Percentiles rank a stretch among this genome's conserved stretches.
phyloP scores from a whole-genome alignment of 2,329 filamentous ascomycete species.

The Elsinoe australis region DNA sequence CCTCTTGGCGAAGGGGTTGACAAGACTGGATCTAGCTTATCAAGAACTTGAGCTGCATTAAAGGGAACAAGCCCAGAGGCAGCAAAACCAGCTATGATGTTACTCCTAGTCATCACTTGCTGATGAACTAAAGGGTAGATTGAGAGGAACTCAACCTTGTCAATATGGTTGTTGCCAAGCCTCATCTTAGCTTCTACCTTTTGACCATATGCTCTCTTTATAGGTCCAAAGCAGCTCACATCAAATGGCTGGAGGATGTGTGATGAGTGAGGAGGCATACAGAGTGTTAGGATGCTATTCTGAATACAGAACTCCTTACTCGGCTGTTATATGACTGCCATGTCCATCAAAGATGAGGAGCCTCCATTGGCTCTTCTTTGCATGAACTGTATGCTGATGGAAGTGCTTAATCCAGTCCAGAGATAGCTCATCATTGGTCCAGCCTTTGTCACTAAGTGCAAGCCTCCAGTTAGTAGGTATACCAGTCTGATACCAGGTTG shows the following conservation, averaged over 20 bases:
- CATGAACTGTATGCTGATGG: slow-evolving; percentile 4
- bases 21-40: slow-evolving; percentile 26
- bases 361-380: slow-evolving; percentile 6
- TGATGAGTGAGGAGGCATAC: slow-evolving; percentile 27
- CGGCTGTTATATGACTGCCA: slow-evolving; percentile 19
- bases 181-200: slow-evolving; percentile 28
- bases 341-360: slow-evolving; percentile 23
- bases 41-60: slow-evolving; percentile 29
- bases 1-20: neutral
- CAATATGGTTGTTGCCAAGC: slow-evolving; percentile 28
- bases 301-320: slow-evolving; percentile 19
- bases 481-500: no score
- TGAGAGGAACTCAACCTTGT: slow-evolving; percentile 25
- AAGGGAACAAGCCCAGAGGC: slow-evolving; percentile 30
- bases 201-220: slow-evolving; percentile 31
- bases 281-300: slow-evolving; percentile 23
- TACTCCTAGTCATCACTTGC: slow-evolving; percentile 26
- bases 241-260: slow-evolving; percentile 36
- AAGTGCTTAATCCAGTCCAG: no score
- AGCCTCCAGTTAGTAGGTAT: no score
- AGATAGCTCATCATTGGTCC: no score
- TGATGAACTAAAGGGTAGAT: slow-evolving; percentile 22
- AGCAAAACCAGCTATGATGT: slow-evolving; percentile 28
- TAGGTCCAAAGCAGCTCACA: slow-evolving; percentile 32
- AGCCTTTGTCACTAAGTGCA: no score